These are phyloP conservation scores for Solanum phureja DNA, from an alignment of 257 asterid genomes.

Conservation along the genomic window DNA sequence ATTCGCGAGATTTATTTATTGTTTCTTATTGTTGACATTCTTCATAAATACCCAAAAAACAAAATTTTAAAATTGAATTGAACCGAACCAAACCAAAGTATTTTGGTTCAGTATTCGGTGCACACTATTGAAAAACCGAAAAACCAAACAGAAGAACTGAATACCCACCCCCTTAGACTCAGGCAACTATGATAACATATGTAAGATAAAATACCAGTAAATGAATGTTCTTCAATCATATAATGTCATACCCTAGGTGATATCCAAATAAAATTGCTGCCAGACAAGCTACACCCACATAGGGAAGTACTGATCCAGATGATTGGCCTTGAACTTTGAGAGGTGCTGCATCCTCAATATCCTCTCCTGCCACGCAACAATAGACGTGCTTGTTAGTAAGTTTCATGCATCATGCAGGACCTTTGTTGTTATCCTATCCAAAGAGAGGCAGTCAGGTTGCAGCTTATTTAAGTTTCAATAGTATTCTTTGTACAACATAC, in stretches of 20 bases:
- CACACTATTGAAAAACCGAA: too few relatives aligned
- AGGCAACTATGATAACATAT: not conserved
- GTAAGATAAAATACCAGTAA: not conserved
- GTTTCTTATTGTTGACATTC: too few relatives aligned
- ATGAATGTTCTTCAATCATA: not conserved
- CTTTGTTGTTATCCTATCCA: not conserved
- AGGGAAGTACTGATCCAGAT: slow-evolving; percentile 73
- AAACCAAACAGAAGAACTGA: too few relatives aligned
- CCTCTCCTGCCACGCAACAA: slow-evolving; percentile 39
- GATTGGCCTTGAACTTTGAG: slow-evolving; percentile 44
- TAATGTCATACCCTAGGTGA: slow-evolving; percentile 73
- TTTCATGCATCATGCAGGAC: not conserved
- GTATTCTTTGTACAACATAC: not conserved
- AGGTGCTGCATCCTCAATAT: slow-evolving; percentile 50
- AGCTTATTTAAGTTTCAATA: not conserved
- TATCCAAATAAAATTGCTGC: slow-evolving; percentile 88
- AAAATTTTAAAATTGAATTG: too few relatives aligned
- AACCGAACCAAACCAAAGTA: not conserved
- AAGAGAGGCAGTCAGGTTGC: not conserved
- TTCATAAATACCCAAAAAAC: too few relatives aligned
- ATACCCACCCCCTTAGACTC: too few relatives aligned
- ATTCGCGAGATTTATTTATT: not conserved
- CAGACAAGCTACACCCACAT: slow-evolving; percentile 91
- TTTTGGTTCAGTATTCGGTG: too few relatives aligned
- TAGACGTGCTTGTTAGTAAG: not conserved